A percentile compares a stretch with the other conserved stretches of the same genome.
These are phyloP conservation scores for Lipomyces orientalis DNA, from an alignment of 805 yeast species.

Conservation along the genomic window DNA sequence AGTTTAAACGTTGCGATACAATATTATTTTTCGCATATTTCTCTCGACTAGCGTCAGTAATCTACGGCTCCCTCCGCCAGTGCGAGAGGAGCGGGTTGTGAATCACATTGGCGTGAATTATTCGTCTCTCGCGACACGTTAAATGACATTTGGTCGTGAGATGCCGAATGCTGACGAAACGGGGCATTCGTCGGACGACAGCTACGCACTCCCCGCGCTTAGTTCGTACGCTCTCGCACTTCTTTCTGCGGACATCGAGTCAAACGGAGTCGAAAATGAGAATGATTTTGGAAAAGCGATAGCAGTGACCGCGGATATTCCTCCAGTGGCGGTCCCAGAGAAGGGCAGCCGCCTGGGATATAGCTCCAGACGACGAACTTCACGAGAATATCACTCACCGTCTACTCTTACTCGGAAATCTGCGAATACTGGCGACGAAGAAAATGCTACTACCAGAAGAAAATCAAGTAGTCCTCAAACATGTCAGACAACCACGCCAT, in stretches of 20 bases:
- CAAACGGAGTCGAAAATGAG: conserved; percentile 2
- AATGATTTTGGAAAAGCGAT: background rate
- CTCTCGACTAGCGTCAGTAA: background rate
- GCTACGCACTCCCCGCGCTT: conserved; percentile 63
- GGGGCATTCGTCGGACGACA: conserved; percentile 48
- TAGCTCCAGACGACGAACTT: background rate
- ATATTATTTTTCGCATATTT: background rate
- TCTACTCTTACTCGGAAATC: conserved; percentile 16
- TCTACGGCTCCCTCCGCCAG: background rate
- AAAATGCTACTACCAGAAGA: conserved; percentile 37
- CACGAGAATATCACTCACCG: conserved; percentile 2
- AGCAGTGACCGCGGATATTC: conserved; percentile 13
- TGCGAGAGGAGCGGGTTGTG: background rate
- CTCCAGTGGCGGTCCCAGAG: conserved; percentile 35
- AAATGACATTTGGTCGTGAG: conserved; percentile 1
- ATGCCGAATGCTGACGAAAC: conserved; percentile 21
- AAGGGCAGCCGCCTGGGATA: conserved; percentile 25
- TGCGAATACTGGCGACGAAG: conserved; percentile 7
- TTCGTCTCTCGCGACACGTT: background rate
- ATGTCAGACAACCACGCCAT: conserved; percentile 33
- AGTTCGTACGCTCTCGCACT: conserved; percentile 64
- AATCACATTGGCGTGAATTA: background rate
- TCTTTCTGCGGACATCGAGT: conserved; percentile 44
- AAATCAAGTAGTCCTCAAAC: conserved; percentile 1
- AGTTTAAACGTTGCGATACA: background rate